These are phyloP conservation scores for Chytriomyces sp. DNA, from an alignment of 192 early-diverging fungal species.

Conservation along the genomic window DNA sequence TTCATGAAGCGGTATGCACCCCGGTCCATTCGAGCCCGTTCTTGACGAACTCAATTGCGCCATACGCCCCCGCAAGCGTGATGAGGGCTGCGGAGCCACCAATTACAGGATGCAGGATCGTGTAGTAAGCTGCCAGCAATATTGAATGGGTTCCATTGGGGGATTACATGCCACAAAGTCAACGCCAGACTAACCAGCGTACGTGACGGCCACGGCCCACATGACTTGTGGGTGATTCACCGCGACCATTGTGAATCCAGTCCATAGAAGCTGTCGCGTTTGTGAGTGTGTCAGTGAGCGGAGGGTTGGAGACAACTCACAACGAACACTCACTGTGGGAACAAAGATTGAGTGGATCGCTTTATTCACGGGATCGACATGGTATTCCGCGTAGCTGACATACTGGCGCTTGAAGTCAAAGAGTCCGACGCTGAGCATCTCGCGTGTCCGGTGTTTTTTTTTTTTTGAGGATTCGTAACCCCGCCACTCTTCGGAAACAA, in stretches of 20 bases:
- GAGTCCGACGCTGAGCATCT: slow-evolving; percentile 44
- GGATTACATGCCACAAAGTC: too few species aligned
- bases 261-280: slow-evolving; percentile 45
- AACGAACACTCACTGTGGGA: slow-evolving; percentile 71
- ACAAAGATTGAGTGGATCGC: slow-evolving; percentile 87
- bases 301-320: slow-evolving; percentile 38
- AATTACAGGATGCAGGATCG: slow-evolving; percentile 51
- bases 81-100: slow-evolving; percentile 16
- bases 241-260: background rate
- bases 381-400: slow-evolving; percentile 35
- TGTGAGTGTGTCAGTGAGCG: slow-evolving; percentile 59
- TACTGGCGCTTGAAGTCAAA: slow-evolving; percentile 83
- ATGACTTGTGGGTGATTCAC: background rate
- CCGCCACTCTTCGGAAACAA: too few species aligned
- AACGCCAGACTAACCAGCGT: too few species aligned
- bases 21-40: background rate
- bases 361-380: slow-evolving; percentile 64
- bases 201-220: background rate
- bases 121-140: slow-evolving; percentile 83
- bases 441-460: background rate
- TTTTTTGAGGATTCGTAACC: too few species aligned
- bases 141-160: too few species aligned
- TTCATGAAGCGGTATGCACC: slow-evolving; percentile 45
- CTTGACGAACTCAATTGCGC: background rate
- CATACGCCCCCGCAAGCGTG: background rate